phyloP scores from a whole-genome alignment of 495 filamentous ascomycete genomes.

The Sabuloglossum arenarium region DNA sequence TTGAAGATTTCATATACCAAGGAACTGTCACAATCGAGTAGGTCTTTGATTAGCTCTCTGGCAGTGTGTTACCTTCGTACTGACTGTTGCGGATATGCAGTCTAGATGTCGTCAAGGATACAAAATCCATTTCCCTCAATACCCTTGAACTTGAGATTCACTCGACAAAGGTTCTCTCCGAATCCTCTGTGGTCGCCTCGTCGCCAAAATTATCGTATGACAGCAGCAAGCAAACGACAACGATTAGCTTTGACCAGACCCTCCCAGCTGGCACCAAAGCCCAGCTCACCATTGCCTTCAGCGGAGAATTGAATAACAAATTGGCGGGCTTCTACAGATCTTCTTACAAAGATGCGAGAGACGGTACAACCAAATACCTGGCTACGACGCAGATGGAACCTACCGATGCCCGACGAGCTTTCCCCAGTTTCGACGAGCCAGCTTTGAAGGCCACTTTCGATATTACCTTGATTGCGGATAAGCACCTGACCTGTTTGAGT shows the following conservation, averaged over 20 bases:
- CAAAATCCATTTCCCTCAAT: constrained; percentile 73
- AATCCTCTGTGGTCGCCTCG: constrained; percentile 24
- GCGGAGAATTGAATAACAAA: constrained; percentile 51
- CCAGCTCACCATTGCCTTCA: constrained; percentile 43
- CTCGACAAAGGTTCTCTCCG: constrained; percentile 41
- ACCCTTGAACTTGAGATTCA: constrained; percentile 72
- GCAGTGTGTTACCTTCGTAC: not conserved
- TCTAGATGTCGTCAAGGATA: constrained; percentile 70
- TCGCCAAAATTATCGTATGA: constrained; percentile 36
- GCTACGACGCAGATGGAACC: constrained; percentile 72
- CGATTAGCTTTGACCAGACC: constrained; percentile 36
- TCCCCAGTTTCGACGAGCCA: constrained; percentile 65
- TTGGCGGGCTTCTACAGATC: constrained; percentile 72
- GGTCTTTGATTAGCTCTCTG: constrained; percentile 1
- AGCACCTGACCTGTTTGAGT: constrained; percentile 51
- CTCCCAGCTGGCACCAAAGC: constrained; percentile 38
- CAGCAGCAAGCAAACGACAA: constrained; percentile 41
- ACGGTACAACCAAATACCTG: constrained; percentile 40
- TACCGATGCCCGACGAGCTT: constrained; percentile 52
- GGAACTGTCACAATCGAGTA: constrained; percentile 46
- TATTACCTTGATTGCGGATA: constrained; percentile 52
- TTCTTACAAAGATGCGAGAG: constrained; percentile 38
- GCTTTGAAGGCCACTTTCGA: constrained; percentile 54
- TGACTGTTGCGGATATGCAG: constrained; percentile 7
- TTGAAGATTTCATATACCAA: constrained; percentile 47